Evolutionary conservation across 2,329 filamentous ascomycete species (phyloP), one percentile per base, ranked within the genome.

Genomic region (Chrysosporium queenslandicum): DNA sequence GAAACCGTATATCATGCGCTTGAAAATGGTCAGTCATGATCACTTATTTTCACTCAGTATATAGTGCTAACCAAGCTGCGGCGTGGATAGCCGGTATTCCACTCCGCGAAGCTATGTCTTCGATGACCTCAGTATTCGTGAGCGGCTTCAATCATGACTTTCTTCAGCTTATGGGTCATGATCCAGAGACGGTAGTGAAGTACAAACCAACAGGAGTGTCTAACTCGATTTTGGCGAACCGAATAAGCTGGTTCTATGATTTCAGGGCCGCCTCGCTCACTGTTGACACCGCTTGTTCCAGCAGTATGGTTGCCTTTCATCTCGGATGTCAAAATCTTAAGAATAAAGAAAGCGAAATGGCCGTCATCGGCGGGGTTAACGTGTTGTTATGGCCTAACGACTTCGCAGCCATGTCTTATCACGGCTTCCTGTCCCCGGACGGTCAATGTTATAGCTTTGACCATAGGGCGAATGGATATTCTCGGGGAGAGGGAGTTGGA

Each of bases 401-500:
- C 7, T 46, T 52, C 20, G 45, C 53, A 14, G 46, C 47, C 21
- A 55, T 57, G 47, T 42, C 47, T 11, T 37, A 41, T 4, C 37
- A 50, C n/a, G 51, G 48, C 16, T 57, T 61, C 42, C 45, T 61
- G 8, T 57, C 56, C 39, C 55, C 57, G 43, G 58, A 60, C 41
- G 57, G 61, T 2, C 53, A 43, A 34, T 64, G 56, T 40, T 58
- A 60, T 23, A 60, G 47, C 14, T 67, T 64, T 53, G 71, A 71
- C 53, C 54, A 61, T 16, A 56, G 61, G 23, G 69, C 66, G 1
- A 64, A 67, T 50, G 73, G 73, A 0, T 75, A 74, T 57, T 66
- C 61, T 9, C 63, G 71, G 6, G 72, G 71, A 16, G 73, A 75
- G 58, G 73, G 69, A 6, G 59, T 68, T 14, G 68, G 60, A 3